Evolutionary conservation across 202 grass and related monocot genomes (phyloP), one percentile per base, ranked within the genome.

Genomic region (Cymbopogon flexuosus): DNA sequence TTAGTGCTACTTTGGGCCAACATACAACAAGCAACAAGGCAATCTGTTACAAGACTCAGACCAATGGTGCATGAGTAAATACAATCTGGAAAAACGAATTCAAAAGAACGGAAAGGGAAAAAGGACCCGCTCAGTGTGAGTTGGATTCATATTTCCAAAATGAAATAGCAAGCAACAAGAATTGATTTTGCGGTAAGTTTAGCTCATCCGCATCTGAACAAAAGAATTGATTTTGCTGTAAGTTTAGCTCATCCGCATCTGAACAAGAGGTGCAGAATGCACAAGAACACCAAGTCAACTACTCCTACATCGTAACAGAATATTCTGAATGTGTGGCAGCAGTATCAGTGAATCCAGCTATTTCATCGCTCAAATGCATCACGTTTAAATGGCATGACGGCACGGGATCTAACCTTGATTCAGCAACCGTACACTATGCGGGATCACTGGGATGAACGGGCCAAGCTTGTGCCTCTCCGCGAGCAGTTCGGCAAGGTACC

Each of bases 401-500:
- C 21, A 70, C 0, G 80, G 62, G 76, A 85, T 71, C 89, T 88
- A 49, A 99, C 96, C 96, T 83, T 99, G 96, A 86, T 91, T 99
- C 74, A 99, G 78, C 87, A 99, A 79, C 60, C 90, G 85, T 43
- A 93, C 78, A 73, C 92, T 83, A 81, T 99, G 82, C 12, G 96
- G 90, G 42, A 96, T 85, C 27, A 99, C 88, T 16, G 90, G 92
- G 76, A 96, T 43, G 76, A 99, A 99, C 45, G 96, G 96, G 57
- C 70, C 81, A 57, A 99, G 90, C 86, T 99, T 99, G 40, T 99
- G 92, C 76, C 92, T 89, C 87, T 99, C 96, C 3, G 92, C 90
- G 13, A 99, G 84, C 83, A 99, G 84, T 49, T 99, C 96, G 4
- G 96, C 81, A 22, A 99, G 92, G 86, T 99, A 96, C 85, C 96